Base-by-base conservation (phyloP, 73 alveolate genomes). In the Durusdinium trenchii region DNA sequence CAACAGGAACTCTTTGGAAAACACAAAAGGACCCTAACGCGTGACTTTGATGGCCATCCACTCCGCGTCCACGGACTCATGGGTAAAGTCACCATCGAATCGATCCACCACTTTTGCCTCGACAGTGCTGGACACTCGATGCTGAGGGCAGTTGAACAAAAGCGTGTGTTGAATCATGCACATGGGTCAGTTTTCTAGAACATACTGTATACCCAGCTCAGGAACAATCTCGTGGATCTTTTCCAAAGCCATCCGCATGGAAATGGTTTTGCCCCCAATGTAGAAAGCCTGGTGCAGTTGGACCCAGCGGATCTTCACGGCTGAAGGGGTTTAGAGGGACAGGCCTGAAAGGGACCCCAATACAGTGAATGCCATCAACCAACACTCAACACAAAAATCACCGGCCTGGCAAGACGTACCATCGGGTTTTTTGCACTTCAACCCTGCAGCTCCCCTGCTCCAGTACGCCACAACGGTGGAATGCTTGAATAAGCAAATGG, bases 401-500 rank as follows among this genome's bases (percentile, higher is more conserved):
- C 6, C 12, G 52, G 85, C 85, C 85, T 75, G 85, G 57, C 57
- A 3, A 40, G 43, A 54, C 7, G 57, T 54, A 5, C 85, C 85
- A 6, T 75, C 85, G 38, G 38, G 18, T 36, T 75, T 23, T 26
- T 45, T 28, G 26, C 45, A 12, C 47, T 79, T 79, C 43, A 79
- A 30, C 46, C 90, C 90, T 3, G 32, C 62, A 6, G 90, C 43
- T 5, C 32, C 69, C 10, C 90, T 26, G 47, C 47, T 26, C 90
- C 90, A 79, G 69, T 79, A 79, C 0, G 90, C 69, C 30, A 79
- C 67, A 42, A 79, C 90, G 23, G 9, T 35, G 48, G 69, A 79
- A 0, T 28, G 3, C 9, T 9, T 20, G 67, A 79, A 79, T 23
- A 32, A 2, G 0, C 32, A 30, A 67, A 79, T 79, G 30, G 6